Evolutionary conservation across 805 yeast species (phyloP).

Genomic region (Wickerhamomyces ciferrii): DNA sequence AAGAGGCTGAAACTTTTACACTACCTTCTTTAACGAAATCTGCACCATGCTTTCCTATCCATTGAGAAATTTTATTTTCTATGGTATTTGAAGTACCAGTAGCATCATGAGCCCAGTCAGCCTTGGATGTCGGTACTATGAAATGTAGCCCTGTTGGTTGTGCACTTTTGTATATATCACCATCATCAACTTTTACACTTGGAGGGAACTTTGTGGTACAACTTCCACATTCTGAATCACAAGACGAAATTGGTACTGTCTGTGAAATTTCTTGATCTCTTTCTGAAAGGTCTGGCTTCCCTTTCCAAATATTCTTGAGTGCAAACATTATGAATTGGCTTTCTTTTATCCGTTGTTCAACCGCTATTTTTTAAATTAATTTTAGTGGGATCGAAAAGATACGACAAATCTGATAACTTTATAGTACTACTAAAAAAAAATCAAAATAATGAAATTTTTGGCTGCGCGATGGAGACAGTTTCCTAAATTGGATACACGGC

Average conservation of each 20-base stretch:
- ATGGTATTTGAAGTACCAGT: conserved; percentile 41
- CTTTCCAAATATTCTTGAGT: not conserved
- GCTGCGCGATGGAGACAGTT: no score
- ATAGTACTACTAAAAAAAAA: no score
- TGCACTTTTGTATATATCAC: conserved; percentile 56
- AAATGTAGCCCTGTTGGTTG: conserved; percentile 66
- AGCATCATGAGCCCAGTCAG: conserved; percentile 84
- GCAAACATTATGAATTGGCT: conserved; percentile 15
- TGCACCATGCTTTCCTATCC: conserved; percentile 26
- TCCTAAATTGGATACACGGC: no score
- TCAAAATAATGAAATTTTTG: no score
- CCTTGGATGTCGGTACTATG: conserved; percentile 75
- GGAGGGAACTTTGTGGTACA: conserved; percentile 53
- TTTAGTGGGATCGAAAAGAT: no score
- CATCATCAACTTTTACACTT: conserved; percentile 37
- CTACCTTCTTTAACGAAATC: conserved; percentile 20
- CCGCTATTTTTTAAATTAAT: no score
- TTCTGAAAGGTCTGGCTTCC: conserved; percentile 1
- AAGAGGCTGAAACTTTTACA: conserved; percentile 49
- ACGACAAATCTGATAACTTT: no score
- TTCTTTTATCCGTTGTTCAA: not conserved
- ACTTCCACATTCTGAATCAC: conserved; percentile 47
- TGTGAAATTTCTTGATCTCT: conserved; percentile 25
- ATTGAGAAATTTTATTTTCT: conserved; percentile 37
- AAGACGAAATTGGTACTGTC: conserved; percentile 39